These are phyloP conservation scores for Aquilaria malaccensis DNA, from an alignment of 345 rosid genomes.

Conservation along the genomic window DNA sequence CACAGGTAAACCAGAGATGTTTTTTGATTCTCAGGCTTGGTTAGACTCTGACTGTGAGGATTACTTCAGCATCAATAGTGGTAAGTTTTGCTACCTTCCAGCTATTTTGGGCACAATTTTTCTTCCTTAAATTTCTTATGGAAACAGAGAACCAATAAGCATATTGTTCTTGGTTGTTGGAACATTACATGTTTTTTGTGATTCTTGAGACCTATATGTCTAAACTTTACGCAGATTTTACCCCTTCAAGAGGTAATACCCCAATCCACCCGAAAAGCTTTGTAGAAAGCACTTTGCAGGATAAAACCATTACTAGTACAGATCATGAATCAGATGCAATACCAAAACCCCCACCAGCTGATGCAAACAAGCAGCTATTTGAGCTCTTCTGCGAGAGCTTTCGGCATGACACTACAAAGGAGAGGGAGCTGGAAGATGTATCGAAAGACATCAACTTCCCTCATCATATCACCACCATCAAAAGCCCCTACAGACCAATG, in stretches of 20 bases:
- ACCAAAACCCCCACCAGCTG: constrained; percentile 23
- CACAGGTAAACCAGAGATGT: constrained; percentile 40
- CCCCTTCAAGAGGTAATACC: constrained; percentile 29
- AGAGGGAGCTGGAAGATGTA: constrained; percentile 10
- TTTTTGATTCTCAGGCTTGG: constrained; percentile 55
- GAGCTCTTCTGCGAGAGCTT: constrained; percentile 53
- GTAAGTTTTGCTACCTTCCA: constrained; percentile 18
- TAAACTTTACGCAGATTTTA: constrained; percentile 21
- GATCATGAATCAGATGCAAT: constrained; percentile 9
- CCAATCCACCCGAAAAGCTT: constrained; percentile 35
- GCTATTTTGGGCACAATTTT: no score
- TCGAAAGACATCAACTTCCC: constrained; percentile 10
- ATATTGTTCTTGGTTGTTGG: no score
- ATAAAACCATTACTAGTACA: constrained; percentile 8
- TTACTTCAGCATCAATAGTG: constrained; percentile 50
- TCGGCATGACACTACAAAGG: neutral
- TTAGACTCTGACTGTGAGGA: constrained; percentile 65
- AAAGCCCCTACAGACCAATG: constrained; percentile 15
- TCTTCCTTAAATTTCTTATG: no score
- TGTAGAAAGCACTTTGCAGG: constrained; percentile 10
- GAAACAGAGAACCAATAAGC: no score
- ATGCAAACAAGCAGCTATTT: constrained; percentile 41
- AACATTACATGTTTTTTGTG: no score
- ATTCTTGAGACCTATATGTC: no score
- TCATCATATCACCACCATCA: constrained; percentile 11